Conservation (phyloP, 768 basidiomycete species). For the Cubamyces sp. region DNA sequence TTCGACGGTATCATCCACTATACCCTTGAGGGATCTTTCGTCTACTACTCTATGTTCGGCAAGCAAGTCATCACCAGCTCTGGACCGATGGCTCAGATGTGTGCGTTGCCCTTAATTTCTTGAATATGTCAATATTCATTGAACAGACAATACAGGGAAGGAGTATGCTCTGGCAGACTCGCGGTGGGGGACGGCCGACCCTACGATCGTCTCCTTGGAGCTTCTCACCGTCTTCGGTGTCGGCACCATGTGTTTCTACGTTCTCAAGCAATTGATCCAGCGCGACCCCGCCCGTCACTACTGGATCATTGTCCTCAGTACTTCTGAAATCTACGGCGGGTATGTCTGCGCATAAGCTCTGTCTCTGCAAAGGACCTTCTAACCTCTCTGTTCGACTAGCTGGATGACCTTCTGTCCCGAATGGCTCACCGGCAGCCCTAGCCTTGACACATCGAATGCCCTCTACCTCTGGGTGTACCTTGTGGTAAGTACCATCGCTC, state of each 20-base stretch:
- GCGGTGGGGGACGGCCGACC: slow-evolving; percentile 81
- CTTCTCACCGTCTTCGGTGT: slow-evolving; percentile 80
- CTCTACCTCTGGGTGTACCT: slow-evolving; percentile 84
- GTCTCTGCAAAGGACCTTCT: not conserved
- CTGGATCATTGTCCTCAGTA: slow-evolving; percentile 80
- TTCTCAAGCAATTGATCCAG: slow-evolving; percentile 65
- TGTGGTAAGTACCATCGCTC: slow-evolving; percentile 53
- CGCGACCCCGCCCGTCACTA: slow-evolving; percentile 71
- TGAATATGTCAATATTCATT: not conserved
- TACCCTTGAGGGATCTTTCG: slow-evolving; percentile 77
- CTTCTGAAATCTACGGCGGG: slow-evolving; percentile 80
- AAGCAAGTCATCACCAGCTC: slow-evolving; percentile 68
- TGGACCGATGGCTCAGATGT: slow-evolving; percentile 74
- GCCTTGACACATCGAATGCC: slow-evolving; percentile 69
- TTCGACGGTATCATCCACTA: slow-evolving; percentile 86
- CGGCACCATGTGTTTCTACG: slow-evolving; percentile 74
- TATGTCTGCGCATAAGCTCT: slow-evolving; percentile 28
- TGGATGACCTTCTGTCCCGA: slow-evolving; percentile 93
- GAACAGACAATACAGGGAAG: slow-evolving; percentile 53
- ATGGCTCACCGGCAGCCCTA: slow-evolving; percentile 78
- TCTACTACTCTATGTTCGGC: slow-evolving; percentile 78
- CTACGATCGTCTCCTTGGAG: slow-evolving; percentile 82
- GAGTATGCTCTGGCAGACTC: slow-evolving; percentile 82
- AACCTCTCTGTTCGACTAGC: slow-evolving; percentile 9
- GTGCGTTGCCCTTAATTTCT: slow-evolving; percentile 45